Percentiles rank a stretch among this genome's conserved stretches.
Conservation (phyloP, 2,329 filamentous ascomycete genomes). For the Rasamsonia emersonii region DNA sequence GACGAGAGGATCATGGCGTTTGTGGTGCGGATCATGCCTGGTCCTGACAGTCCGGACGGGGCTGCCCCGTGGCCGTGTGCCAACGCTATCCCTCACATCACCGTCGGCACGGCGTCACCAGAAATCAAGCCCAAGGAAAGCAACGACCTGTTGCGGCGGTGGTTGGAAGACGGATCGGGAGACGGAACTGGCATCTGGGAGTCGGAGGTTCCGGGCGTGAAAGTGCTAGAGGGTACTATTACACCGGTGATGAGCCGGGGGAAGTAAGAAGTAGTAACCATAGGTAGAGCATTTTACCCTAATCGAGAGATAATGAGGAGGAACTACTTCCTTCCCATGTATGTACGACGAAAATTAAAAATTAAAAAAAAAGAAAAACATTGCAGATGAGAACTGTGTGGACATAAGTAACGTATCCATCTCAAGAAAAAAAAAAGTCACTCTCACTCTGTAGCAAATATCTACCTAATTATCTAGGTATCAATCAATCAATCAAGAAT, state of each 20-base stretch:
- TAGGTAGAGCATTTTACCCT: conserved; percentile 1
- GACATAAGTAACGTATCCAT: no score
- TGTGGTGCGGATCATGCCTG: conserved; percentile 59
- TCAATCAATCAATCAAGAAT: no score
- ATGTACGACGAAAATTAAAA: no score
- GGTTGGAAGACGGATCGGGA: conserved; percentile 55
- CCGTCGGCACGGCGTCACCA: conserved; percentile 68
- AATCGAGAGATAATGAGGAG: neutral
- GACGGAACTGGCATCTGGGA: conserved; percentile 48
- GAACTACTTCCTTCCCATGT: no score
- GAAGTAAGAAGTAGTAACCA: conserved; percentile 5
- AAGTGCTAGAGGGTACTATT: conserved; percentile 49
- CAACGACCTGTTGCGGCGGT: conserved; percentile 70
- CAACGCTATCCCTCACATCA: conserved; percentile 79
- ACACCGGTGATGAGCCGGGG: conserved; percentile 38
- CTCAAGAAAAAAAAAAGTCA: no score
- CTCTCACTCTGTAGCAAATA: no score
- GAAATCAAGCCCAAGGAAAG: conserved; percentile 87
- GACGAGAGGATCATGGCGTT: conserved; percentile 86
- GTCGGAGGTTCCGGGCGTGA: conserved; percentile 44
- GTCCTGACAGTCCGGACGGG: conserved; percentile 32
- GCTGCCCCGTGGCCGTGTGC: conserved; percentile 54
- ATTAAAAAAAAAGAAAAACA: no score
- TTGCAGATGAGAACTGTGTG: no score
- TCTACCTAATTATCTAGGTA: no score